Evolutionary conservation across 768 basidiomycete genomes (phyloP).

Genomic region (Boletus edulis): DNA sequence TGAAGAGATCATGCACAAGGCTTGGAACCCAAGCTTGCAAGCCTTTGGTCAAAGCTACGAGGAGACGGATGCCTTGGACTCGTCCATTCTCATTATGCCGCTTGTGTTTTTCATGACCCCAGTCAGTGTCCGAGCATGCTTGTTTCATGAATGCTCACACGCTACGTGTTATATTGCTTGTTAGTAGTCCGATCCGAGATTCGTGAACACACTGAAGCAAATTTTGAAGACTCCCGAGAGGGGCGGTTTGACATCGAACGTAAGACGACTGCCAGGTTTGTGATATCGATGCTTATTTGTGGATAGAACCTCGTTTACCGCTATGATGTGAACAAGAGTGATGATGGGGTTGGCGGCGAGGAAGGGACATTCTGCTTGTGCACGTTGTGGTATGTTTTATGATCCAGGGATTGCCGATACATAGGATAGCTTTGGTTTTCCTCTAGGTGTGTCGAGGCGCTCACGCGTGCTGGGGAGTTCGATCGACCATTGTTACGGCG

Average conservation of each 20-base stretch:
- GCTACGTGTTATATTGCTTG: neutral
- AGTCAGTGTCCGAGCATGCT: conserved; percentile 38
- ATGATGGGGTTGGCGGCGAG: conserved; percentile 94
- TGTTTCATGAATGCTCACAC: neutral
- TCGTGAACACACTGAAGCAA: conserved; percentile 78
- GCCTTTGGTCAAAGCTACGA: conserved; percentile 92
- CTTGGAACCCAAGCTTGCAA: conserved; percentile 71
- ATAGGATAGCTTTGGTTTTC: neutral
- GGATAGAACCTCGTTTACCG: conserved; percentile 81
- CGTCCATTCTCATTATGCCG: conserved; percentile 89
- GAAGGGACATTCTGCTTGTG: conserved; percentile 95
- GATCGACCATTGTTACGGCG: conserved; percentile 63
- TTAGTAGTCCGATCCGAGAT: conserved; percentile 85
- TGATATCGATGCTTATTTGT: conserved; percentile 2
- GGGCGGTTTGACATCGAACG: conserved; percentile 89
- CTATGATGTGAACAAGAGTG: conserved; percentile 81
- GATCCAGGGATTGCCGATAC: neutral
- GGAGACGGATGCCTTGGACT: conserved; percentile 76
- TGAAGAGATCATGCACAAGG: conserved; percentile 89
- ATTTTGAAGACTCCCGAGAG: conserved; percentile 86
- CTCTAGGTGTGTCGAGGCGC: conserved; percentile 78
- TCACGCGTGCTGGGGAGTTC: conserved; percentile 83
- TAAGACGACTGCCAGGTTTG: conserved; percentile 19
- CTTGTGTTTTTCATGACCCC: conserved; percentile 88
- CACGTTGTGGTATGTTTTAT: conserved; percentile 60